Base-by-base conservation (phyloP, 495 filamentous ascomycete species). In the Staphylotrichum tortipilum region DNA sequence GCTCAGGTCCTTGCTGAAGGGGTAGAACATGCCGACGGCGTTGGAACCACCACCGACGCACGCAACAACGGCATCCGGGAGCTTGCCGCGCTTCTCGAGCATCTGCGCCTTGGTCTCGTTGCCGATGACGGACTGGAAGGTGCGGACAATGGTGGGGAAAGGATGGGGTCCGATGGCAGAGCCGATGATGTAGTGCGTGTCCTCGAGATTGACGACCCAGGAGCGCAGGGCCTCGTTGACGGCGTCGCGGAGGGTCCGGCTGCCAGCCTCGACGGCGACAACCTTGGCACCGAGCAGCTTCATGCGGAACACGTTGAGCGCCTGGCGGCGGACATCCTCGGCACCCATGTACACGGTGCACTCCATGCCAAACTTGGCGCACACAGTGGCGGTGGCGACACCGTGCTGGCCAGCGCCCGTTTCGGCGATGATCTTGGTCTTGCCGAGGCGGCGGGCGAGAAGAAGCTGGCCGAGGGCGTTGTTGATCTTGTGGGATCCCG, bases 381-480 rank as follows among this genome's bases (percentile, higher is more conserved):
- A 95, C n/a, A 94, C 88, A 0, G 90, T 95, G 0, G 90, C 90
- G 9, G 89, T 94, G 4, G 90, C 90, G 12, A 97, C 91, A 70
- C 90, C 90, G 68, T 97, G 90, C 64, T 96, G 90, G 24, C 90
- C 90, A n/a, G 90, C 90, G 45, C 90, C 90, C 10, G 90, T 96
- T 67, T 96, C 90, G 33, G 90, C 90, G 53, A 96, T 96, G 57
- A 97, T 94, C 64, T 86, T 82, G 10, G 78, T 95, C 75, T 97
- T 97, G 11, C 90, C 90, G 35, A 95, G 69, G 40, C 85, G 73
- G 22, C 74, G 74, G 0, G 91, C 91, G 8, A 97, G 72, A 0
- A 97, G 79, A 36, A 89, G 80, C 66, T 95, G 91, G 11, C 91
- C 90, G 15, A 95, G 65, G 4, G 91, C 90, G 61, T 95, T 95